Percentiles rank a stretch among this genome's conserved stretches.
Evolutionary conservation across 116 monocot genomes (phyloP).

Genomic region (Trichopus zeylanicus): DNA sequence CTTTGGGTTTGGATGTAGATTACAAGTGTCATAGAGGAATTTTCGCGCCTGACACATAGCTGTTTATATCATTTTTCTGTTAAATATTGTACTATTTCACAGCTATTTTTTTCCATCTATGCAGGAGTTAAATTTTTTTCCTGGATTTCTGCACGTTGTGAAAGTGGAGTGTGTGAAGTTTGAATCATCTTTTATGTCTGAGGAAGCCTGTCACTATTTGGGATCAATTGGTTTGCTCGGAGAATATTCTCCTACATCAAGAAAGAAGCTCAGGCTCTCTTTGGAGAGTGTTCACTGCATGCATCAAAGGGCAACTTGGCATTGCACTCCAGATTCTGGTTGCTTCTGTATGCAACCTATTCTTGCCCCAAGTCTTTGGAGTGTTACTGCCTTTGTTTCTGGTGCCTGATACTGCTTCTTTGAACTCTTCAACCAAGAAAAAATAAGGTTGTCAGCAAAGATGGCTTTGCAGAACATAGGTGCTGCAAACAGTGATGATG

Average conservation of each 20-base stretch:
- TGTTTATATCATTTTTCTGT: too few species aligned
- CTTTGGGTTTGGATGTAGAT: too few species aligned
- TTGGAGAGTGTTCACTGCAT: slow-evolving; percentile 14
- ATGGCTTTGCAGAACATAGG: slow-evolving; percentile 41
- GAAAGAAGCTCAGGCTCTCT: slow-evolving; percentile 21
- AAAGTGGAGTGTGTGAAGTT: slow-evolving; percentile 32
- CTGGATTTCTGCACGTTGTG: neutral
- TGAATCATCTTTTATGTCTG: slow-evolving; percentile 59
- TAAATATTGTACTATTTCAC: too few species aligned
- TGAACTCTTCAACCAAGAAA: neutral
- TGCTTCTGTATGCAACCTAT: slow-evolving; percentile 12
- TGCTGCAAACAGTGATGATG: slow-evolving; percentile 33
- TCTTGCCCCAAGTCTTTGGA: neutral
- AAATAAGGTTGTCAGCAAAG: neutral
- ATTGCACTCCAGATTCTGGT: neutral
- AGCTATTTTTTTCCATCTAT: neutral
- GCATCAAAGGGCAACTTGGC: slow-evolving; percentile 15
- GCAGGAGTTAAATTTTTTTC: neutral
- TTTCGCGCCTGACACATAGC: too few species aligned
- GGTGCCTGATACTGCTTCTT: neutral
- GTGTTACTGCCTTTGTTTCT: neutral
- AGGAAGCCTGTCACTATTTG: slow-evolving; percentile 26
- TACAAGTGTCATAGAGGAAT: too few species aligned
- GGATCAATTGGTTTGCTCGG: slow-evolving; percentile 55
- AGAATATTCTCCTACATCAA: slow-evolving; percentile 30